Conservation (phyloP, 2,329 filamentous ascomycete species). For the Myriosclerotinia scirpicola region DNA sequence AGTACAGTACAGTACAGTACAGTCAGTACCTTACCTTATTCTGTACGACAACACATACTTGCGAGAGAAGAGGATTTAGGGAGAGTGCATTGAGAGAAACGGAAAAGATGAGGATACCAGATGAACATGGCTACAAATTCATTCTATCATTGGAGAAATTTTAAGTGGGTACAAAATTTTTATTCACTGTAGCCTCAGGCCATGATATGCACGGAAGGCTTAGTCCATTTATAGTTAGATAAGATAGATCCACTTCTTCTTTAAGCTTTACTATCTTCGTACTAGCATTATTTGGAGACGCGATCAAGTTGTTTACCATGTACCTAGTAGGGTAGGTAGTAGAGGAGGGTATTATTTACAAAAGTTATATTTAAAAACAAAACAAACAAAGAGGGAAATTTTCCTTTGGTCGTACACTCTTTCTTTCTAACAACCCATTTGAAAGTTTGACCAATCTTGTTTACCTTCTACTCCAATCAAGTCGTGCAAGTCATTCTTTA, state of each 20-base stretch:
- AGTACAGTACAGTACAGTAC: not conserved
- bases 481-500: not conserved
- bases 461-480: too few relatives aligned
- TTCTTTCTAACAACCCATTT: not conserved
- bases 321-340: not conserved
- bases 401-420: slow-evolving; percentile 15
- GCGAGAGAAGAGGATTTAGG: slow-evolving; percentile 4
- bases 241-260: not conserved
- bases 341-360: not conserved
- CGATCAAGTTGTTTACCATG: slow-evolving; percentile 8
- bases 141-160: too few relatives aligned
- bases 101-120: slow-evolving; percentile 8
- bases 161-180: too few relatives aligned
- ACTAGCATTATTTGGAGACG: not conserved
- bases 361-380: not conserved
- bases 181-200: too few relatives aligned
- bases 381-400: slow-evolving; percentile 8
- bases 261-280: slow-evolving; percentile 1
- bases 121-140: slow-evolving; percentile 9
- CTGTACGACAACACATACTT: slow-evolving; percentile 2
- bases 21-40: not conserved
- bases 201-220: too few relatives aligned
- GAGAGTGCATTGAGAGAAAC: slow-evolving; percentile 12
- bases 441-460: not conserved
- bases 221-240: slow-evolving; percentile 3